phyloP scores from a whole-genome alignment of 2,329 filamentous ascomycete species.

The Fusarium brevicatenulatum region DNA sequence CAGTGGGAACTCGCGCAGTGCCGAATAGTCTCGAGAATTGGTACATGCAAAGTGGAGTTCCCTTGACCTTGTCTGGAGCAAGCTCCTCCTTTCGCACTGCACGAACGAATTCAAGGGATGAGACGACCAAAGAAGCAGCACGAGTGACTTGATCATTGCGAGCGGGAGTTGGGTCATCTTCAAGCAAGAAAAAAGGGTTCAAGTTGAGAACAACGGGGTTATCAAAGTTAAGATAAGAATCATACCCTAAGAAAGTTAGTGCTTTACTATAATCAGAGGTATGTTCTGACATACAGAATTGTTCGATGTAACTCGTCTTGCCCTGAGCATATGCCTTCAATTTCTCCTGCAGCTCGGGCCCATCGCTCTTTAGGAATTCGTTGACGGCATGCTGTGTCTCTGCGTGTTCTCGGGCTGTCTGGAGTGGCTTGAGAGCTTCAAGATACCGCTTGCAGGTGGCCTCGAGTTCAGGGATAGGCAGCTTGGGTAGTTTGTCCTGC shows the following conservation, averaged over 20 bases:
- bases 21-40: slow-evolving; percentile 96
- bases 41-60: slow-evolving; percentile 94
- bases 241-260: slow-evolving; percentile 76
- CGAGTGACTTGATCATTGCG: slow-evolving; percentile 96
- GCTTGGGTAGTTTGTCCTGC: slow-evolving; percentile 88
- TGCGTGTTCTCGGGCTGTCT: slow-evolving; percentile 81
- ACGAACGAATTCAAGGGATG: slow-evolving; percentile 89
- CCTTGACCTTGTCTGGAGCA: slow-evolving; percentile 85
- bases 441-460: slow-evolving; percentile 82
- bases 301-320: slow-evolving; percentile 96
- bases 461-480: slow-evolving; percentile 92
- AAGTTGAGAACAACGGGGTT: slow-evolving; percentile 97
- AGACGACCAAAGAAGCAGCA: slow-evolving; percentile 90
- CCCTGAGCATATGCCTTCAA: slow-evolving; percentile 89
- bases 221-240: slow-evolving; percentile 97
- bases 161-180: slow-evolving; percentile 96
- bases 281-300: slow-evolving; percentile 77
- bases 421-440: slow-evolving; percentile 80
- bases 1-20: slow-evolving; percentile 91
- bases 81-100: slow-evolving; percentile 94
- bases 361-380: slow-evolving; percentile 84
- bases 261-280: background rate
- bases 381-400: slow-evolving; percentile 83
- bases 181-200: slow-evolving; percentile 96
- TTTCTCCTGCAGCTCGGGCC: slow-evolving; percentile 86